Evolutionary conservation across 768 basidiomycete genomes (phyloP).

Genomic region (Butyriboletus loyo): DNA sequence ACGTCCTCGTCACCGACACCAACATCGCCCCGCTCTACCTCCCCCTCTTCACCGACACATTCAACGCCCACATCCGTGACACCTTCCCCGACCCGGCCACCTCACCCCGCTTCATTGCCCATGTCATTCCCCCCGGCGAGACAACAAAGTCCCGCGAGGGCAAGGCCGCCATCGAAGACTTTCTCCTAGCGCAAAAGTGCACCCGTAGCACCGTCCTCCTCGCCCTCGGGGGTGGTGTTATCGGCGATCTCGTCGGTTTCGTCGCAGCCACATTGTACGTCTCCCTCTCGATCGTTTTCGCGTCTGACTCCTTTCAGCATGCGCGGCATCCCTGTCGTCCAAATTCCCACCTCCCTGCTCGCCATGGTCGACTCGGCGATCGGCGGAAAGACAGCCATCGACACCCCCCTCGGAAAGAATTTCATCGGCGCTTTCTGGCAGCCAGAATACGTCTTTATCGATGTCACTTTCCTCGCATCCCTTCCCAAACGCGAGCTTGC

Average conservation of each 20-base stretch:
- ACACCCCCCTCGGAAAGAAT: constrained; percentile 97
- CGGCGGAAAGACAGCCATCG: constrained; percentile 99
- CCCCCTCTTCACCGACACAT: constrained; percentile 60
- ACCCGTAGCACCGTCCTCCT: constrained; percentile 92
- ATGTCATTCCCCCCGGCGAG: constrained; percentile 88
- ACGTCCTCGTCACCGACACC: constrained; percentile 91
- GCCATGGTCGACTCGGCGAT: constrained; percentile 99
- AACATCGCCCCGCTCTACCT: constrained; percentile 85
- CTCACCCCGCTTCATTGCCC: constrained; percentile 67
- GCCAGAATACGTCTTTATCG: constrained; percentile 96
- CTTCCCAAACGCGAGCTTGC: constrained; percentile 90
- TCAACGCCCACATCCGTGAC: constrained; percentile 40
- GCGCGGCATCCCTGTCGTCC: constrained; percentile 93
- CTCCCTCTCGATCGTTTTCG: fast-evolving
- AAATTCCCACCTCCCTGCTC: constrained; percentile 93
- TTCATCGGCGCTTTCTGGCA: constrained; percentile 99
- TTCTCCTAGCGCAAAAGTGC: constrained; percentile 80
- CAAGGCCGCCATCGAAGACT: constrained; percentile 94
- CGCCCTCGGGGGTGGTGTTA: constrained; percentile 94
- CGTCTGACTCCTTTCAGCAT: constrained; percentile 55
- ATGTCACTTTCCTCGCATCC: constrained; percentile 92
- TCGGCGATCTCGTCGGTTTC: constrained; percentile 95
- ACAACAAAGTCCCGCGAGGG: constrained; percentile 87
- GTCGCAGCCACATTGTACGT: constrained; percentile 95
- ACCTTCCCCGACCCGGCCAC: constrained; percentile 19